Percentiles rank a stretch among this genome's conserved stretches.
Evolutionary conservation across 1,284 basidiomycete genomes (phyloP).

Genomic region (Apiotrichum laibachii): DNA sequence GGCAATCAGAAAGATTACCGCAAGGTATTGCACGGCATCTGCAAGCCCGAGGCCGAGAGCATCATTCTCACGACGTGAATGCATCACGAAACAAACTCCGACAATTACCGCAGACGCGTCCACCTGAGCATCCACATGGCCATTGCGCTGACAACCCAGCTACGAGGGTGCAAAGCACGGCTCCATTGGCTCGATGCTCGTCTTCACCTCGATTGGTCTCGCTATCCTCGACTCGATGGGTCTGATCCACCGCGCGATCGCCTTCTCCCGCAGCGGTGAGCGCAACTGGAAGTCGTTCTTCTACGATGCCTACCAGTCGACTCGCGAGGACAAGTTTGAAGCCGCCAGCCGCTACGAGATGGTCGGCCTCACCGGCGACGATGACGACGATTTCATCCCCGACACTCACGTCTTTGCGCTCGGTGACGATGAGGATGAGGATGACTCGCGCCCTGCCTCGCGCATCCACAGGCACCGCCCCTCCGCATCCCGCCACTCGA

Average conservation of each 20-base stretch:
- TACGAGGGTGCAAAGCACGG: conserved; percentile 44
- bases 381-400: conserved; percentile 11
- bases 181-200: conserved; percentile 32
- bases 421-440: conserved; percentile 32
- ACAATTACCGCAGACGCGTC: no score
- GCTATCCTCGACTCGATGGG: conserved; percentile 37
- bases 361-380: conserved; percentile 31
- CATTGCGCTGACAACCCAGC: conserved; percentile 22
- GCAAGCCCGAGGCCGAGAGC: no score
- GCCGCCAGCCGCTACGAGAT: conserved; percentile 36
- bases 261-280: conserved; percentile 25
- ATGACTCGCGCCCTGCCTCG: conserved; percentile 9
- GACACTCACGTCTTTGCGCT: conserved; percentile 22
- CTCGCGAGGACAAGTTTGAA: conserved; percentile 16
- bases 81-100: no score
- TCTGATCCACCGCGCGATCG: conserved; percentile 31
- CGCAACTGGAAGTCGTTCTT: conserved; percentile 32
- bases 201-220: conserved; percentile 37
- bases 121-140: no score
- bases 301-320: conserved; percentile 21
- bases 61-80: no score
- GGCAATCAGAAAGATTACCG: no score
- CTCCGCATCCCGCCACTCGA: conserved; percentile 28
- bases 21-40: no score
- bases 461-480: conserved; percentile 5